phyloP scores from a whole-genome alignment of 805 yeast species.

The Yarrowia yakushimensis region DNA sequence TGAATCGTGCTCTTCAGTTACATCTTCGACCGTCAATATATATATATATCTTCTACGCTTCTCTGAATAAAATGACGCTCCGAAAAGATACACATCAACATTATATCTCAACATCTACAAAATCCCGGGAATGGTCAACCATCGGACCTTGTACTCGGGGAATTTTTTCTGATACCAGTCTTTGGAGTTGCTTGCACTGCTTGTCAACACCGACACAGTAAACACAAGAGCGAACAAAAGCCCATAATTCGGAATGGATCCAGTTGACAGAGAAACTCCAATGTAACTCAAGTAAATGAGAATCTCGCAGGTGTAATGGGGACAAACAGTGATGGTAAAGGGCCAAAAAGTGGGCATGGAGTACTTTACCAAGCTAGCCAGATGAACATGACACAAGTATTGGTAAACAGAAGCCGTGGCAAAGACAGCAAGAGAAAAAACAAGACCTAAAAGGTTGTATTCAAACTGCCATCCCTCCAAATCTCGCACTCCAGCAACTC shows the following conservation, averaged over 20 bases:
- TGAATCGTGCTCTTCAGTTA: too few relatives aligned
- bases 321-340: constrained; percentile 6
- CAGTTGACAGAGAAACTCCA: neutral
- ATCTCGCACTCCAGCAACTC: neutral
- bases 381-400: constrained; percentile 12
- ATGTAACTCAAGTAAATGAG: neutral
- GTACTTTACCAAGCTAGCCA: neutral
- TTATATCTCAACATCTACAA: neutral
- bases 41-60: too few relatives aligned
- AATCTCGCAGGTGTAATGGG: constrained; percentile 6
- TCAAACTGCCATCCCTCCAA: neutral
- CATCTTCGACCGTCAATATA: too few relatives aligned
- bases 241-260: neutral
- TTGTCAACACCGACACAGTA: neutral
- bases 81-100: too few relatives aligned
- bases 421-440: neutral
- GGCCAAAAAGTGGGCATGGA: constrained; percentile 9
- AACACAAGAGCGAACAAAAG: neutral
- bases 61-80: too few relatives aligned
- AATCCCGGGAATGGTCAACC: neutral
- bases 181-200: neutral
- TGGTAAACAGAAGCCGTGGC: neutral
- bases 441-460: neutral
- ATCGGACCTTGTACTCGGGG: neutral
- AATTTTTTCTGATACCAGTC: constrained; percentile 3